Percentiles rank a stretch among this genome's conserved stretches.
These are phyloP conservation scores for Plasmodium vinckei DNA, from an alignment of 169 alveolate genomes.

Conservation along the genomic window DNA sequence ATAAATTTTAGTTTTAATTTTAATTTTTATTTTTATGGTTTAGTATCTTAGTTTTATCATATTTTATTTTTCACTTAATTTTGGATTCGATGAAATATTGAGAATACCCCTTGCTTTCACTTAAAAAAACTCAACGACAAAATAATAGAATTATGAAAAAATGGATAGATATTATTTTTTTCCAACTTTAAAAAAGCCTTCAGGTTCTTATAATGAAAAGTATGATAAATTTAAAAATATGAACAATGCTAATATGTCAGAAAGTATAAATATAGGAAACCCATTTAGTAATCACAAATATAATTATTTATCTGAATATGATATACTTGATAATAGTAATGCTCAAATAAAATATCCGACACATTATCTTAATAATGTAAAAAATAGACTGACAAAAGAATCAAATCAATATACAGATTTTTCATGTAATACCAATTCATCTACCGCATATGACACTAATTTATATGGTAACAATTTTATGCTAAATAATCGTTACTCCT, in stretches of 20 bases:
- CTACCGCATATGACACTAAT: conserved; percentile 30
- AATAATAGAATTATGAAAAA: conserved; percentile 29
- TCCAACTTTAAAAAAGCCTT: conserved; percentile 17
- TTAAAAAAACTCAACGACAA: neutral
- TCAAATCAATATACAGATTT: neutral
- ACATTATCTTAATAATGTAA: conserved; percentile 13
- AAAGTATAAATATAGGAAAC: conserved; percentile 26
- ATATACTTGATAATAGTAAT: conserved; percentile 18
- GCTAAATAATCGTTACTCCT: conserved; percentile 39
- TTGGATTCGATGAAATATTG: no score
- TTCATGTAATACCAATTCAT: neutral
- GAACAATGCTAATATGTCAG: conserved; percentile 1
- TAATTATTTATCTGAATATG: conserved; percentile 9
- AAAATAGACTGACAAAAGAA: neutral
- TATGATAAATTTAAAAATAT: conserved; percentile 15
- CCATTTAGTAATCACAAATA: conserved; percentile 12
- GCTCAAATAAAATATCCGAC: neutral
- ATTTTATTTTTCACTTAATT: no score
- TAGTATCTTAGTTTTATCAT: no score
- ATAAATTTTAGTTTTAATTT: no score
- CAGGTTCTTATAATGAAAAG: conserved; percentile 31
- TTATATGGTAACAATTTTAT: conserved; percentile 36
- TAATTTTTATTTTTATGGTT: no score
- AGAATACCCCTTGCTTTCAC: no score
- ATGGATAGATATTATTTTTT: conserved; percentile 36